These are phyloP conservation scores for Cydonia oblonga DNA, from an alignment of 331 rosid genomes.

Conservation along the genomic window DNA sequence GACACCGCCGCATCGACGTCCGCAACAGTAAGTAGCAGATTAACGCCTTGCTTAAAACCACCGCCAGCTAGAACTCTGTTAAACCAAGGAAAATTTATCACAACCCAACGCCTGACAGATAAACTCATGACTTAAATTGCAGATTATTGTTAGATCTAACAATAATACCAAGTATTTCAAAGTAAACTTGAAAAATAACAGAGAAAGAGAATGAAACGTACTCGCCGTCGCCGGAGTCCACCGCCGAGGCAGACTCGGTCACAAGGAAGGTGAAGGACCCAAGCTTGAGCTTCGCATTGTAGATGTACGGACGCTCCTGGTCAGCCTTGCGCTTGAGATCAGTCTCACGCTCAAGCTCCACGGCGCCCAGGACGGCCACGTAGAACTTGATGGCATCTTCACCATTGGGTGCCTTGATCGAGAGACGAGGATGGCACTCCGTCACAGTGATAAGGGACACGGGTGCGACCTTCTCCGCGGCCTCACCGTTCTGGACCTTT, in stretches of 20 bases:
- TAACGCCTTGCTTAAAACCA: background rate
- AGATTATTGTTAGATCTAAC: no score
- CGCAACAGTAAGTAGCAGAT: background rate
- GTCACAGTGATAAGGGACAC: background rate
- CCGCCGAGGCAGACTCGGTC: constrained; percentile 22
- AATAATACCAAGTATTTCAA: background rate
- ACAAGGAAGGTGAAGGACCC: constrained; percentile 39
- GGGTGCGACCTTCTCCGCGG: constrained; percentile 15
- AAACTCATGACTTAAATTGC: no score
- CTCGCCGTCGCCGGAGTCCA: constrained; percentile 21
- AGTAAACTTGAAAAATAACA: no score
- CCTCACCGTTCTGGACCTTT: constrained; percentile 46
- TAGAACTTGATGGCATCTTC: constrained; percentile 73
- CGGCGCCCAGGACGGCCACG: constrained; percentile 66
- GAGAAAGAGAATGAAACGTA: constrained; percentile 6
- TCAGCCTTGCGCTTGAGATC: constrained; percentile 82
- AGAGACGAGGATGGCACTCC: background rate
- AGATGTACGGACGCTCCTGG: constrained; percentile 55
- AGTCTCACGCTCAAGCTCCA: constrained; percentile 40
- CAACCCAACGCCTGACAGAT: no score
- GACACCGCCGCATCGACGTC: constrained; percentile 41
- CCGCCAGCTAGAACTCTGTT: background rate
- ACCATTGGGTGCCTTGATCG: constrained; percentile 43
- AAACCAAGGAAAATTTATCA: no score
- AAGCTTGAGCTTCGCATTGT: constrained; percentile 48